Percentiles rank a stretch among this genome's conserved stretches.
phyloP scores from a whole-genome alignment of 257 asterid species.

The Primulina huaijiensis region DNA sequence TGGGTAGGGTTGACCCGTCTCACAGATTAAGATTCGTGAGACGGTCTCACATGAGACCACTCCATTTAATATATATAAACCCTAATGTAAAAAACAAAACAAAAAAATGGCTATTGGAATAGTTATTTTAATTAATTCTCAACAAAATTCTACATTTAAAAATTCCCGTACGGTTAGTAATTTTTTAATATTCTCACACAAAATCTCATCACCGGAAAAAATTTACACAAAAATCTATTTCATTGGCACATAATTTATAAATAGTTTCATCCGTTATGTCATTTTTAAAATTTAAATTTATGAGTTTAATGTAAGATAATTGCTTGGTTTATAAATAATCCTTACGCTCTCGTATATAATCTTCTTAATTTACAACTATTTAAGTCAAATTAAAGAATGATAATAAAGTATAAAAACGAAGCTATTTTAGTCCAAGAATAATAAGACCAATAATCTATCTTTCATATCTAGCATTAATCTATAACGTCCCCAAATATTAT shows the following conservation, averaged over 20 bases:
- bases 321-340: not conserved
- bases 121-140: no score
- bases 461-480: not conserved
- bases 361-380: not conserved
- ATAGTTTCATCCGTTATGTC: not conserved
- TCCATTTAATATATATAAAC: no score
- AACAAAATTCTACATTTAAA: no score
- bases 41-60: no score
- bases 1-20: no score
- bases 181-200: no score
- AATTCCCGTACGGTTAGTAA: no score
- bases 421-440: conserved; percentile 39
- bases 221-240: no score
- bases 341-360: not conserved
- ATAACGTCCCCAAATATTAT: not conserved
- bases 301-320: not conserved
- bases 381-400: not conserved
- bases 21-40: no score
- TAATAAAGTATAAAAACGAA: not conserved
- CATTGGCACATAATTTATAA: not conserved
- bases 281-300: not conserved
- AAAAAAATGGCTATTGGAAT: no score
- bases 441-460: conserved; percentile 26
- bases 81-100: no score
- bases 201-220: no score